phyloP scores from a whole-genome alignment of 1,284 basidiomycete genomes.

The Lentinula novae-zelandiae region DNA sequence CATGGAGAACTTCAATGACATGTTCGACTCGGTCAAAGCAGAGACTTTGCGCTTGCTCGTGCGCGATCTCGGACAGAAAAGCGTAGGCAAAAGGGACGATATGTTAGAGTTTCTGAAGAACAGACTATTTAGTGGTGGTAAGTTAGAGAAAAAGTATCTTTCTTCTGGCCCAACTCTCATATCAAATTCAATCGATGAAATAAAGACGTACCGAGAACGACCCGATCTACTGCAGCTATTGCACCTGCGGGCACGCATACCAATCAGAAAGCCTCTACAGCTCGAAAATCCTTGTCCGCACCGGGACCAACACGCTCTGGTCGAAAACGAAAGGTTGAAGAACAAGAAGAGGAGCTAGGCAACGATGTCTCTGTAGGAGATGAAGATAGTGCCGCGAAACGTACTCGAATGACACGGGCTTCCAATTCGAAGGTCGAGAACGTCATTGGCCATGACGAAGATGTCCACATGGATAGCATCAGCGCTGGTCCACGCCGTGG shows the following conservation, averaged over 20 bases:
- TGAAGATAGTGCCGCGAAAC: background rate
- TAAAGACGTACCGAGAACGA: background rate
- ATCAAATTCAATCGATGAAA: background rate
- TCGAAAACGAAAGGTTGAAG: slow-evolving; percentile 4
- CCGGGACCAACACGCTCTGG: background rate
- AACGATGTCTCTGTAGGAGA: background rate
- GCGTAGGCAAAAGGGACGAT: background rate
- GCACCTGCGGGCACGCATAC: background rate
- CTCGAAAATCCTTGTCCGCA: background rate
- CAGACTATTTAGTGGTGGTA: background rate
- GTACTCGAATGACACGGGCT: background rate
- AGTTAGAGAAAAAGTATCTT: background rate
- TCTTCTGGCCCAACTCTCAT: background rate
- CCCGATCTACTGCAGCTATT: background rate
- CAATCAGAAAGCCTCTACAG: background rate
- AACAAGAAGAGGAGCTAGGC: background rate
- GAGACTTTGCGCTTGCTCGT: slow-evolving; percentile 4
- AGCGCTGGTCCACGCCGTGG: background rate
- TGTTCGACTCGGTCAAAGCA: background rate
- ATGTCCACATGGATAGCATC: background rate
- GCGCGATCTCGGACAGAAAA: slow-evolving; percentile 1
- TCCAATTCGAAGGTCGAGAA: background rate
- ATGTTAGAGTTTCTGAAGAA: slow-evolving; percentile 1
- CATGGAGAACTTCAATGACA: background rate
- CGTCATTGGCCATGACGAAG: background rate